Evolutionary conservation across 495 filamentous ascomycete species (phyloP).

Genomic region (Podospora pseudopauciseta): DNA sequence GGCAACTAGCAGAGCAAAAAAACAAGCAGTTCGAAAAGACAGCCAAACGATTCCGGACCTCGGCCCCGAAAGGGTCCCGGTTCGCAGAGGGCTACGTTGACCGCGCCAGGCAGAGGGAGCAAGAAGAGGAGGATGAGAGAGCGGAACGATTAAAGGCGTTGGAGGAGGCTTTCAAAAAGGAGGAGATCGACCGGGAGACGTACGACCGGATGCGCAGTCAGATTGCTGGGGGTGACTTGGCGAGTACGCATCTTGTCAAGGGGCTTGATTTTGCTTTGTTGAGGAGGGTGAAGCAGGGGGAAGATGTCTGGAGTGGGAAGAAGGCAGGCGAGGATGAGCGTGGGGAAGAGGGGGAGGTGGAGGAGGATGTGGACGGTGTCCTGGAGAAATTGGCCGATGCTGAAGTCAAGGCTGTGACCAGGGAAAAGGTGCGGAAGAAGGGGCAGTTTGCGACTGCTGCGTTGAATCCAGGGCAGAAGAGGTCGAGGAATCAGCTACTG

Average conservation of each 20-base stretch:
- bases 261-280: conserved; percentile 83
- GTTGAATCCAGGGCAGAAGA: conserved; percentile 58
- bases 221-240: conserved; percentile 77
- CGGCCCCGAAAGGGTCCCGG: conserved; percentile 79
- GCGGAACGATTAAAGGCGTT: conserved; percentile 66
- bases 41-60: conserved; percentile 65
- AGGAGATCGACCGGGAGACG: conserved; percentile 70
- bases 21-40: conserved; percentile 48
- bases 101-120: conserved; percentile 58
- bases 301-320: conserved; percentile 58
- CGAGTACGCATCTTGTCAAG: conserved; percentile 82
- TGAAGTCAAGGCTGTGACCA: conserved; percentile 54
- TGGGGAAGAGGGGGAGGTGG: conserved; percentile 26
- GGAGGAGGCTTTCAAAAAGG: conserved; percentile 76
- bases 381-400: conserved; percentile 70
- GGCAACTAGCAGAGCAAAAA: conserved; percentile 73
- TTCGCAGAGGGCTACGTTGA: conserved; percentile 79
- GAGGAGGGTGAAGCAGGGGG: conserved; percentile 66
- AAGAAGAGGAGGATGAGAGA: conserved; percentile 60
- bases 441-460: conserved; percentile 67
- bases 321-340: conserved; percentile 25
- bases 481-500: conserved; percentile 78
- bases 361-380: conserved; percentile 66
- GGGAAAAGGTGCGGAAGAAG: conserved; percentile 63
- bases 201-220: conserved; percentile 70